phyloP scores from a whole-genome alignment of 208 protist genomes.

The Leishmania martiniquensis region DNA sequence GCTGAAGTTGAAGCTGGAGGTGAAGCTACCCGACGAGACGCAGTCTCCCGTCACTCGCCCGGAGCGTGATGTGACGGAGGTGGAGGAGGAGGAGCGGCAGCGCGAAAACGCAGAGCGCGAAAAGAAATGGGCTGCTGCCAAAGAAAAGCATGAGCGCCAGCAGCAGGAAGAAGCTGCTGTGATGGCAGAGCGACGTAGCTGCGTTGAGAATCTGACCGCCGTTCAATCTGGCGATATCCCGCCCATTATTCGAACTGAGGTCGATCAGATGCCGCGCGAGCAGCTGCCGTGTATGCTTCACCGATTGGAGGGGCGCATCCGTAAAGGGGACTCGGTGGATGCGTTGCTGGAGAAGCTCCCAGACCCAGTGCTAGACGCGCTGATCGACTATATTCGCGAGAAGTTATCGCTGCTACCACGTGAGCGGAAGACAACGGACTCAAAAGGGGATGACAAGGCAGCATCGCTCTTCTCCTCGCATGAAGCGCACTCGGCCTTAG shows the following conservation, averaged over 20 bases:
- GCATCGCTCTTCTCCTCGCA: background rate
- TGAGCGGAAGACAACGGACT: background rate
- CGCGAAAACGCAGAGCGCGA: conserved; percentile 32
- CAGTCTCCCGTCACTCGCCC: conserved; percentile 37
- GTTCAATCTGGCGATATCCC: conserved; percentile 81
- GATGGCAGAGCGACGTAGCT: conserved; percentile 68
- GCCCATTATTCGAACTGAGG: conserved; percentile 67
- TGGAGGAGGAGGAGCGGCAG: conserved; percentile 72
- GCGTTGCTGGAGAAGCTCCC: conserved; percentile 84
- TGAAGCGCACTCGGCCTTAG: background rate
- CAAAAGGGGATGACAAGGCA: background rate
- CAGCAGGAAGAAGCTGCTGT: conserved; percentile 61
- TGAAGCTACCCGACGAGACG: conserved; percentile 83
- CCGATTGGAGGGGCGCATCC: conserved; percentile 65
- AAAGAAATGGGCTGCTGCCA: conserved; percentile 35
- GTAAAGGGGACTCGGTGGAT: conserved; percentile 82
- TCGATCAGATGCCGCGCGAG: conserved; percentile 71
- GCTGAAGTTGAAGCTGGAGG: conserved; percentile 61
- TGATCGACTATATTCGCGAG: conserved; percentile 75
- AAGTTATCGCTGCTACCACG: conserved; percentile 73
- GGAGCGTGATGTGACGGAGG: conserved; percentile 59
- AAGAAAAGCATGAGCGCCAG: conserved; percentile 31
- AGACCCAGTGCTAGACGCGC: conserved; percentile 48
- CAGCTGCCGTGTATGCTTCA: conserved; percentile 73
- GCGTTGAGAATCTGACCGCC: conserved; percentile 78